Evolutionary conservation across 352 stramenopile genomes (phyloP).

Genomic region (Pythium rhizo-oryzae): DNA sequence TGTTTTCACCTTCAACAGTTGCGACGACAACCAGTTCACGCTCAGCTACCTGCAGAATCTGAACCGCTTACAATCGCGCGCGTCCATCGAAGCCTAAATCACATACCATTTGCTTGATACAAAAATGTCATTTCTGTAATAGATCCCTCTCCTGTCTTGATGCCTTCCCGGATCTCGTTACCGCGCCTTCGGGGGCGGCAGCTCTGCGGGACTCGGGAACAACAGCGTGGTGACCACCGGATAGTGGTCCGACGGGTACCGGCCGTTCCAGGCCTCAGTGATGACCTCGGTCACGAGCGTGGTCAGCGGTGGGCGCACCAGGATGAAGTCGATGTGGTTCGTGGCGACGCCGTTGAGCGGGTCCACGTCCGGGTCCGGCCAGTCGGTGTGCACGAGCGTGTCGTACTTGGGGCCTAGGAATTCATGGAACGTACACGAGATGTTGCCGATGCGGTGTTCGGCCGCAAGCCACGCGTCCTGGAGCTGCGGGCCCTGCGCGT

Average conservation of each 20-base stretch:
- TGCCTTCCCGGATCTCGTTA: background rate
- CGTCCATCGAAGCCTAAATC: conserved; percentile 21
- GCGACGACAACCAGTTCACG: conserved; percentile 91
- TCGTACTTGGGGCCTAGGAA: conserved; percentile 53
- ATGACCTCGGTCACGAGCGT: conserved; percentile 78
- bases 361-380: conserved; percentile 60
- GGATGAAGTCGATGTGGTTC: conserved; percentile 91
- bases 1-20: conserved; percentile 42
- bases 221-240: conserved; percentile 78
- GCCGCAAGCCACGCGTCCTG: conserved; percentile 71
- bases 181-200: conserved; percentile 38
- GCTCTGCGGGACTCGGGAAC: conserved; percentile 58
- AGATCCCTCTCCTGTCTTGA: conserved; percentile 2
- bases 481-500: conserved; percentile 54
- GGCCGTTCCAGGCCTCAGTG: conserved; percentile 74
- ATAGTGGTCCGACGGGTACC: conserved; percentile 87
- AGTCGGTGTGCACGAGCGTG: conserved; percentile 40
- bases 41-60: conserved; percentile 73
- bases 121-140: conserved; percentile 4
- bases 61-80: conserved; percentile 30
- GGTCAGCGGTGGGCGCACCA: conserved; percentile 71
- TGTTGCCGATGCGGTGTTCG: conserved; percentile 60
- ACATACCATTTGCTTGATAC: background rate
- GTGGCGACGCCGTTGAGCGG: conserved; percentile 44
- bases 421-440: conserved; percentile 87